Evolutionary conservation across 176 grass and related monocot species (phyloP), one percentile per base, ranked within the genome.

Genomic region (Rhynchospora tenuis): DNA sequence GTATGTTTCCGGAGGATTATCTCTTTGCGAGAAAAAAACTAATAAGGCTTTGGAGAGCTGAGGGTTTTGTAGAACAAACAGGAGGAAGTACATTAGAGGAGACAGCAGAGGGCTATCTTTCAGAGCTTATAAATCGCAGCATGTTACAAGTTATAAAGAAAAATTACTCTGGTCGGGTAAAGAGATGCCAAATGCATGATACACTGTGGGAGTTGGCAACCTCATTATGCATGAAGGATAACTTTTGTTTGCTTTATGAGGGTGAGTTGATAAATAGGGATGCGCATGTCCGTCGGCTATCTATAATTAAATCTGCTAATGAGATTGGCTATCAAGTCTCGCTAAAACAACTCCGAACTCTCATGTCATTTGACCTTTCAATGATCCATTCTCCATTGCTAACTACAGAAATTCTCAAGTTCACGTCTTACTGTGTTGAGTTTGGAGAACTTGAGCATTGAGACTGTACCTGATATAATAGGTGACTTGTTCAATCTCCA

Each of bases 1-100:
- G 64, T 58, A 7, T 93, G 7, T 71, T 90, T 76, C 74, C 86
- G 3, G 80, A 88, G 60, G 88, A 88, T 57, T 84, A 42, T 64
- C 20, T 12, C 0, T 79, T 93, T 28, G 20, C 23, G 48, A 83
- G 62, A 72, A 71, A 83, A 3, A 74, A 24, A 38, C 82, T 88
- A 0, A 19, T 81, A 2, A 83, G 59, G 55, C 31, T 89, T 20
- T 89, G 83, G 87, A 58, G 85, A 9, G 87, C 87, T 3, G 87
- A 89, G 4, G 77, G 77, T 0, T 76, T 76, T 52, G n/a, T 76
- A 48, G n/a, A 76, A 52, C 2, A 31, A 13, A 4, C 45, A 5
- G 44, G 58, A 82, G 0, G 48, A 44, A 19, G 69, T 78, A 15
- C 43, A 60, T 7, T 78, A 50, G 83, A 88, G 20, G 87, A 88